Base-by-base conservation (phyloP, 1,284 basidiomycete species). In the Cronartium ribicola region DNA sequence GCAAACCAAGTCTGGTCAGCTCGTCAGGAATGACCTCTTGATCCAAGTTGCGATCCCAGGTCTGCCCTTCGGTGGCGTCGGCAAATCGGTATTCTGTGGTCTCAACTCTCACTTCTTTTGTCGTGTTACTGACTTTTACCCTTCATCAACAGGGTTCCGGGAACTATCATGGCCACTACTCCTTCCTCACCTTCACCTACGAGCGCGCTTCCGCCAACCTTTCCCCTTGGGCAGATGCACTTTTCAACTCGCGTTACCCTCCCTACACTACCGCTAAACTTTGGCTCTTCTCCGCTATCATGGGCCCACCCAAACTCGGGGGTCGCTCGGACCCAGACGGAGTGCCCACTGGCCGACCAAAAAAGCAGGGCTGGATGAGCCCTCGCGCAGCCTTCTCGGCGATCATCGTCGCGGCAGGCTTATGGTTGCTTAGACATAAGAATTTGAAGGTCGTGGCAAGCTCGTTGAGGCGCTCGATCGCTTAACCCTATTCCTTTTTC, bases 121-220 rank as follows among this genome's bases (percentile, higher is more conserved):
- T 66, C 20, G 20, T 67, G 2, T 41, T 69, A 48, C 40, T n/a
- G 39, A 6, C 62, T 36, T 41, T 40, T 5, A 14, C 40, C 13
- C 37, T 37, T 17, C 17, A 36, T 51, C 10, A 17, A 20, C n/a
- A 75, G 72, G 81, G 81, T 22, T 78, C 79, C 70, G 80, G 80
- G 29, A 76, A 76, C 61, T 80, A 80, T 76, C 80, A 80, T 73
- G 80, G 79, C 70, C 77, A 79, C 75, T 77, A 78, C 10, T 78
- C 79, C 37, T 83, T 83, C 74, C 80, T 82, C 72, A 78, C 79
- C 64, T 83, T 83, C 77, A 79, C 79, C 57, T 81, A 83, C 77
- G 78, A 81, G 71, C 80, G 83, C 51, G 77, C 82, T 20, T 77
- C 77, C 5, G 76, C 82, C 5, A 74, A 79, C 20, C 79, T 82